Evolutionary conservation across 768 basidiomycete genomes (phyloP).

Genomic region (Lentinus brumalis): DNA sequence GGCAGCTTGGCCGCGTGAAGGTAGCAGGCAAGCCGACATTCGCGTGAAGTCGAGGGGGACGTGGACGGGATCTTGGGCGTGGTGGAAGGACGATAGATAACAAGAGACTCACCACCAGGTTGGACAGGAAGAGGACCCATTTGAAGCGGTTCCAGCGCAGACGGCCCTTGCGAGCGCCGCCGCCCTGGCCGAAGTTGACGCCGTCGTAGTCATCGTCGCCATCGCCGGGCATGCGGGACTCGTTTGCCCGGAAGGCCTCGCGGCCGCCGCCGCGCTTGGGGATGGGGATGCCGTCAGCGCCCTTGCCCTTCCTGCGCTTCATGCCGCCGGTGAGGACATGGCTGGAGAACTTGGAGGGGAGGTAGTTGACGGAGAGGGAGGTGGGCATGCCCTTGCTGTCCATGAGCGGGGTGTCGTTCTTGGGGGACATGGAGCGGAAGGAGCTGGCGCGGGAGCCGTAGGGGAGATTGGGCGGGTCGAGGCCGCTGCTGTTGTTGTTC

Average conservation of each 20-base stretch:
- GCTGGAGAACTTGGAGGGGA: slow-evolving; percentile 73
- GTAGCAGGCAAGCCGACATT: no score
- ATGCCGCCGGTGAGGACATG: slow-evolving; percentile 42
- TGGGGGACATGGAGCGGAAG: slow-evolving; percentile 29
- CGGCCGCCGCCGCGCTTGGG: slow-evolving; percentile 72
- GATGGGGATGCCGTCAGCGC: slow-evolving; percentile 36
- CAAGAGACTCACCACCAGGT: slow-evolving; percentile 48
- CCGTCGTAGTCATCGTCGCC: slow-evolving; percentile 43
- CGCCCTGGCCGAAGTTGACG: slow-evolving; percentile 40
- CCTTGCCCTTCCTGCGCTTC: slow-evolving; percentile 41
- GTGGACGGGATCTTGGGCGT: no score
- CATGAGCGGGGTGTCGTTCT: slow-evolving; percentile 27
- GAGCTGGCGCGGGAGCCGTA: slow-evolving; percentile 34
- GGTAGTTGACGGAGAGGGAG: slow-evolving; percentile 68
- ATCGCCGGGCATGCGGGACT: slow-evolving; percentile 40
- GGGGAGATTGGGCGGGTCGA: slow-evolving; percentile 44
- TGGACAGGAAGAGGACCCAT: slow-evolving; percentile 73
- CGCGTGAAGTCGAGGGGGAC: no score
- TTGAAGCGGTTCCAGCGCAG: slow-evolving; percentile 85
- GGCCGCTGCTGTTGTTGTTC: slow-evolving; percentile 26
- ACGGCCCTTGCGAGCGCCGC: slow-evolving; percentile 42
- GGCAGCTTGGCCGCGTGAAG: no score
- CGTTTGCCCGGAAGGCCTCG: slow-evolving; percentile 51
- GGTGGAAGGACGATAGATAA: neutral
- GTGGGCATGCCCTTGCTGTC: slow-evolving; percentile 22